Conservation (phyloP, 2,329 filamentous ascomycete species). For the Nemania sp. region DNA sequence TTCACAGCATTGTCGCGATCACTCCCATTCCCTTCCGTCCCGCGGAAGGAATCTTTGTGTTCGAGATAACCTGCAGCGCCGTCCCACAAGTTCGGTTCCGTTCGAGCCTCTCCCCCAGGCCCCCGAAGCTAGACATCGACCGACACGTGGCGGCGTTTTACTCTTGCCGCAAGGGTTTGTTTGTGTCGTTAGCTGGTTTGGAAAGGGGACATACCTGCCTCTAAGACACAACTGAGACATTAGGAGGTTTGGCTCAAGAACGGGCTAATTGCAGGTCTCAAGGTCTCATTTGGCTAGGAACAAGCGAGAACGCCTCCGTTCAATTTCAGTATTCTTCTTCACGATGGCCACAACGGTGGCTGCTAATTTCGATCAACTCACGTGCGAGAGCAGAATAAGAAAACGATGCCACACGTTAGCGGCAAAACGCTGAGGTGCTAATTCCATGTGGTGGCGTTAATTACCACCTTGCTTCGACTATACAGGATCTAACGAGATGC, state of each 20-base stretch:
- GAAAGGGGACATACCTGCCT: background rate
- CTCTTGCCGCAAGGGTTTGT: background rate
- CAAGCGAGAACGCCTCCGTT: conserved; percentile 3
- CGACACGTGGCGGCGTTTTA: conserved; percentile 32
- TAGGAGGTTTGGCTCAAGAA: conserved; percentile 18
- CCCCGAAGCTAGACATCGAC: conserved; percentile 15
- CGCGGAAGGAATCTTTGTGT: conserved; percentile 9
- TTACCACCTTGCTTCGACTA: conserved; percentile 30
- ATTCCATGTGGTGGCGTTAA: conserved; percentile 11
- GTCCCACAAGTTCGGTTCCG: background rate
- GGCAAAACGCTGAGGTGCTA: background rate
- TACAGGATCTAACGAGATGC: conserved; percentile 3
- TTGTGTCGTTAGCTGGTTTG: background rate
- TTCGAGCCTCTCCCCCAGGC: background rate
- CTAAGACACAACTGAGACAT: conserved; percentile 32
- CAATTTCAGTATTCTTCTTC: conserved; percentile 3
- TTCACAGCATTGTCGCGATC: conserved; percentile 23
- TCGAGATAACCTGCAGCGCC: conserved; percentile 5
- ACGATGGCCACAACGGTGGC: background rate
- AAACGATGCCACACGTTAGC: background rate
- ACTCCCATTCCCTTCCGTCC: no score
- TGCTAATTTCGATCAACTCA: background rate
- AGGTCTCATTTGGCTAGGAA: background rate
- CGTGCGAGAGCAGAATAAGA: background rate
- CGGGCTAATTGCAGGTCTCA: no score